Evolutionary conservation across 805 yeast genomes (phyloP), one percentile per base, ranked within the genome.

Genomic region (Lachancea waltii): DNA sequence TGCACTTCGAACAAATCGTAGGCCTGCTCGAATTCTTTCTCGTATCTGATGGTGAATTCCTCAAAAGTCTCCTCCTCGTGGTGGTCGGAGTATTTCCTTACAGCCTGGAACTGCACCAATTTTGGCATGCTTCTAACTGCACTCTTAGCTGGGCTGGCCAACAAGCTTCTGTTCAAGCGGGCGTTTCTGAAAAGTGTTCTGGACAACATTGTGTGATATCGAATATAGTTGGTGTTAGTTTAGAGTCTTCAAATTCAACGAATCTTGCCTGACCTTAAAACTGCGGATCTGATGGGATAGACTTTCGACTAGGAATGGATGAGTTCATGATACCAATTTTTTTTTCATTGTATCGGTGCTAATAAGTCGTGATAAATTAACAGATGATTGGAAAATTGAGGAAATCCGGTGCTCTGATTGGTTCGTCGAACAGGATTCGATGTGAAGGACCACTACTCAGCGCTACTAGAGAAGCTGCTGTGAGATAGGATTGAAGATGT

Each of bases 11-110:
- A 83, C 42, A 83, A 69, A 63, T 83, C 94, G 65, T 84, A 83
- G 33, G 95, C 95, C 63, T 83, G 86, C 54, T 92, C 97, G 58
- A 92, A 92, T 64, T 92, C 97, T 69, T 86, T 84, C 72, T 86
- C 96, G 71, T 77, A 85, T 77, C 89, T 79, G 47, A 59, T 73
- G 38, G 95, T 85, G 74, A 86, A 87, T 70, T 89, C 96, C 69
- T 87, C 97, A 51, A 85, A 89, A 38, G 95, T 79, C 71, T 87
- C 97, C 63, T 85, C 95, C 50, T 81, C 85, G 62, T 85, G 94
- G 51, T 72, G 80, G 42, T 70, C 74, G 38, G 95, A 82, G 74
- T 84, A 87, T 56, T 71, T 71, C 77, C 96, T 78, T 42, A 67
- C 44, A 30, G 51, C 55, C 23, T 43, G 41, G 20, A 47, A 41